These are phyloP conservation scores for Saprolegnia parasitica DNA, from an alignment of 352 stramenopile species.

Conservation along the genomic window DNA sequence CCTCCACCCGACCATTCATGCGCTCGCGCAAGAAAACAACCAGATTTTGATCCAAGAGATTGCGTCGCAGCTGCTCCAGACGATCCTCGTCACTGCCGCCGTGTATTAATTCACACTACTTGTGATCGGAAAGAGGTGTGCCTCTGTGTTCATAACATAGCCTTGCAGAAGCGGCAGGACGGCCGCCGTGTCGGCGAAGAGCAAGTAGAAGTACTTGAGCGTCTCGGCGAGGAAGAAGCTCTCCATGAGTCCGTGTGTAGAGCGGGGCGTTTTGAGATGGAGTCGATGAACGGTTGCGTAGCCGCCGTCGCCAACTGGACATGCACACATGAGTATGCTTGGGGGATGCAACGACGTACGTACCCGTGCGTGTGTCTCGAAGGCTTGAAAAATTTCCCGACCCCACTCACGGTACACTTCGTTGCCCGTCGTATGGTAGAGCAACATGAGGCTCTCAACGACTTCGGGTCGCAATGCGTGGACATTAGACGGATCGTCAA, in stretches of 20 bases:
- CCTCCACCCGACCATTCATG: constrained; percentile 66
- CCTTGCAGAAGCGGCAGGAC: constrained; percentile 55
- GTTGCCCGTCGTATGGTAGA: constrained; percentile 83
- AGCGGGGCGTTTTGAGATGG: constrained; percentile 41
- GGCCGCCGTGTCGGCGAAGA: constrained; percentile 69
- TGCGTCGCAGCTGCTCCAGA: constrained; percentile 76
- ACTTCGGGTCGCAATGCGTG: constrained; percentile 83
- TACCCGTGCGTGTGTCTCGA: constrained; percentile 69
- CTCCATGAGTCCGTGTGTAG: constrained; percentile 57
- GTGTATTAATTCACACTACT: constrained; percentile 32
- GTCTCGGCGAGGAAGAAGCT: constrained; percentile 91
- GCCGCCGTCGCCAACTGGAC: constrained; percentile 42
- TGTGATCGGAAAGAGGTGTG: constrained; percentile 62
- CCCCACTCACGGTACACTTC: constrained; percentile 73
- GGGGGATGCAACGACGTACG: not conserved
- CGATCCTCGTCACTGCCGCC: constrained; percentile 65
- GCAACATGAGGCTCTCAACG: constrained; percentile 85
- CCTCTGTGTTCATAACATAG: constrained; percentile 85
- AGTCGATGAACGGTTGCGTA: constrained; percentile 50
- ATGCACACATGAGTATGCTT: not conserved
- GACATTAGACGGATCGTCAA: constrained; percentile 37
- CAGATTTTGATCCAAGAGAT: constrained; percentile 89
- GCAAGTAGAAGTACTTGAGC: constrained; percentile 89
- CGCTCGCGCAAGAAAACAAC: constrained; percentile 82
- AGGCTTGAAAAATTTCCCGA: constrained; percentile 67